Evolutionary conservation across 768 basidiomycete genomes (phyloP).

Genomic region (Psilocybe tampanensis): DNA sequence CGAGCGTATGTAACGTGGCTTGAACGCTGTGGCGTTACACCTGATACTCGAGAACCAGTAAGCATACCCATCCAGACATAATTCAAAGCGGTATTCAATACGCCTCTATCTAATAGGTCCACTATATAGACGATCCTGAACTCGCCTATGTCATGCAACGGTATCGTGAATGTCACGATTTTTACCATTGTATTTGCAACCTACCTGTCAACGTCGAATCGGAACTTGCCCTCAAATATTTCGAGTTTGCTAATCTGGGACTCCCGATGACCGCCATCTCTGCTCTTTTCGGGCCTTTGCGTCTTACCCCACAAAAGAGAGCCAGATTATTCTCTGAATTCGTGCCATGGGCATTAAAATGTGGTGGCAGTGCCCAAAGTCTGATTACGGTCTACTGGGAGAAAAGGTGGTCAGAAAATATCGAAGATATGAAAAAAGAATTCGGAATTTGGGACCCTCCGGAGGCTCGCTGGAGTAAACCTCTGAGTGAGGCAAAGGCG

Average conservation of each 20-base stretch:
- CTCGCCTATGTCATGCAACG: slow-evolving; percentile 98
- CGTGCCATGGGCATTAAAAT: slow-evolving; percentile 90
- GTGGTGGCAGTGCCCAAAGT: slow-evolving; percentile 73
- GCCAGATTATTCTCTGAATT: slow-evolving; percentile 74
- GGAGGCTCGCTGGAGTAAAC: slow-evolving; percentile 66
- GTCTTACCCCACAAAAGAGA: slow-evolving; percentile 60
- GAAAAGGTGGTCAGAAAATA: slow-evolving; percentile 83
- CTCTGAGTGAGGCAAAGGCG: slow-evolving; percentile 62
- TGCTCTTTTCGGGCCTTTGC: slow-evolving; percentile 76
- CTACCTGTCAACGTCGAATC: slow-evolving; percentile 89
- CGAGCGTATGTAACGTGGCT: slow-evolving; percentile 90
- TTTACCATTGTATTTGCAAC: slow-evolving; percentile 91
- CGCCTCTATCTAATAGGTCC: slow-evolving; percentile 58
- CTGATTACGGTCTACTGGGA: slow-evolving; percentile 97
- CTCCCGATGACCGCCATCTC: slow-evolving; percentile 87
- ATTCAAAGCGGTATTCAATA: not conserved
- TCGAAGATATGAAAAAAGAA: slow-evolving; percentile 83
- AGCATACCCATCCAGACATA: slow-evolving; percentile 16
- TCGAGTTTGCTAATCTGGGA: slow-evolving; percentile 91
- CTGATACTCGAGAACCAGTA: slow-evolving; percentile 92
- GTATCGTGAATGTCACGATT: slow-evolving; percentile 97
- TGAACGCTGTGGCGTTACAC: slow-evolving; percentile 83
- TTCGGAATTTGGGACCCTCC: slow-evolving; percentile 88
- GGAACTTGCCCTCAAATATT: slow-evolving; percentile 92
- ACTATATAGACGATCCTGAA: slow-evolving; percentile 93